These are phyloP conservation scores for Penicillium canariense DNA, from an alignment of 495 filamentous ascomycete species.

Conservation along the genomic window DNA sequence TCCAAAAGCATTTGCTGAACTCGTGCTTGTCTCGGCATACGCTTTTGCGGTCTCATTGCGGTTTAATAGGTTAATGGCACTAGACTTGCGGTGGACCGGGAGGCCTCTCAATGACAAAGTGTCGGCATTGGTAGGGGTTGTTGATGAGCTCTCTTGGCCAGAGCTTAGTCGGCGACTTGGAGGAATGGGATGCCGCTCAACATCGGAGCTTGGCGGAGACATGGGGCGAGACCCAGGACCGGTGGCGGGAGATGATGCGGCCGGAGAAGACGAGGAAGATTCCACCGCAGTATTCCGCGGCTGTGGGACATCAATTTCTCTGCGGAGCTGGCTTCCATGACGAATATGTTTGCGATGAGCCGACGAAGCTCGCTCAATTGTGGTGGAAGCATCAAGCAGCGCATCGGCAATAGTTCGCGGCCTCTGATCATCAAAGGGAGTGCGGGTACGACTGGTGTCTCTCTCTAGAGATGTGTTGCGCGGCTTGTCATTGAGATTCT, in stretches of 20 bases:
- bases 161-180: slow-evolving; percentile 28
- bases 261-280: slow-evolving; percentile 36
- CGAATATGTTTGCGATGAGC: slow-evolving; percentile 55
- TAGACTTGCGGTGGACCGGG: slow-evolving; percentile 61
- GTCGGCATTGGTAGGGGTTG: slow-evolving; percentile 34
- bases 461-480: slow-evolving; percentile 38
- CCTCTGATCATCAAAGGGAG: slow-evolving; percentile 35
- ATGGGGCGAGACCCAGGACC: slow-evolving; percentile 37
- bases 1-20: slow-evolving; percentile 79
- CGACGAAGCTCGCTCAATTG: slow-evolving; percentile 68
- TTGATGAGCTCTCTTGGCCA: slow-evolving; percentile 38
- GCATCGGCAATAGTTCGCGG: slow-evolving; percentile 86
- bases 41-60: slow-evolving; percentile 78
- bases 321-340: slow-evolving; percentile 43
- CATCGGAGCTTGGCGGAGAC: slow-evolving; percentile 41
- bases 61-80: slow-evolving; percentile 80
- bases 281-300: slow-evolving; percentile 23
- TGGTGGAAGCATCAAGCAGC: slow-evolving; percentile 86
- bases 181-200: slow-evolving; percentile 28
- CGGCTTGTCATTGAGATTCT: slow-evolving; percentile 49
- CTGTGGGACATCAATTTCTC: slow-evolving; percentile 36
- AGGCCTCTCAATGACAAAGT: slow-evolving; percentile 29
- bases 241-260: slow-evolving; percentile 40
- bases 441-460: slow-evolving; percentile 15
- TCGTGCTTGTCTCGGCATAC: slow-evolving; percentile 77